A percentile compares a stretch with the other conserved stretches of the same genome.
These are phyloP conservation scores for Hericium erinaceus DNA, from an alignment of 768 basidiomycete genomes.

Conservation along the genomic window DNA sequence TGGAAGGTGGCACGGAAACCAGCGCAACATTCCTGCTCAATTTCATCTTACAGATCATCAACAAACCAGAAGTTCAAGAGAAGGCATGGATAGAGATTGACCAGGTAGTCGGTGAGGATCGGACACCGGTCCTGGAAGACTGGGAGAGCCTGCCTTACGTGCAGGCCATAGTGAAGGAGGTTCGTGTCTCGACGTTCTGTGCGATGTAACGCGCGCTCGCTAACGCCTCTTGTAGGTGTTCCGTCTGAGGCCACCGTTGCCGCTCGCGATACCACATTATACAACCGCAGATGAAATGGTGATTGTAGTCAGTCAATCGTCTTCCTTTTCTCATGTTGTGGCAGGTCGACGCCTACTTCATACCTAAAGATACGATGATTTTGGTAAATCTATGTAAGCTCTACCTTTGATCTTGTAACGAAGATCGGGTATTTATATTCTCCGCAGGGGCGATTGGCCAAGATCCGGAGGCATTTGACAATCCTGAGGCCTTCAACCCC, in stretches of 20 bases:
- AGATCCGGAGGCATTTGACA: neutral
- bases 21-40: neutral
- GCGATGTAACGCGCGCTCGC: neutral
- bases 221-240: neutral
- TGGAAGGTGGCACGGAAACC: constrained; percentile 1
- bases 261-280: neutral
- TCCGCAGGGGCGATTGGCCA: neutral
- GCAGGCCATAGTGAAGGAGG: neutral
- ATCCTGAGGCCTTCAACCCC: neutral
- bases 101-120: neutral
- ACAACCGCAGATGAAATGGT: neutral
- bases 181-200: neutral
- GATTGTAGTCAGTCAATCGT: neutral
- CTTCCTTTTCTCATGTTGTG: neutral
- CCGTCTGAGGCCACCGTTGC: neutral
- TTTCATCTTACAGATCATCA: neutral
- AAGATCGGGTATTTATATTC: neutral
- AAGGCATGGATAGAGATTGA: neutral
- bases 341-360: neutral
- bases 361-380: neutral
- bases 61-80: neutral
- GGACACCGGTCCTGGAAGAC: neutral
- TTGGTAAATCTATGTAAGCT: neutral
- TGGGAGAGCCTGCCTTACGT: neutral
- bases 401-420: neutral